Evolutionary conservation across 768 basidiomycete species (phyloP).

Genomic region (Panellus pusillus): DNA sequence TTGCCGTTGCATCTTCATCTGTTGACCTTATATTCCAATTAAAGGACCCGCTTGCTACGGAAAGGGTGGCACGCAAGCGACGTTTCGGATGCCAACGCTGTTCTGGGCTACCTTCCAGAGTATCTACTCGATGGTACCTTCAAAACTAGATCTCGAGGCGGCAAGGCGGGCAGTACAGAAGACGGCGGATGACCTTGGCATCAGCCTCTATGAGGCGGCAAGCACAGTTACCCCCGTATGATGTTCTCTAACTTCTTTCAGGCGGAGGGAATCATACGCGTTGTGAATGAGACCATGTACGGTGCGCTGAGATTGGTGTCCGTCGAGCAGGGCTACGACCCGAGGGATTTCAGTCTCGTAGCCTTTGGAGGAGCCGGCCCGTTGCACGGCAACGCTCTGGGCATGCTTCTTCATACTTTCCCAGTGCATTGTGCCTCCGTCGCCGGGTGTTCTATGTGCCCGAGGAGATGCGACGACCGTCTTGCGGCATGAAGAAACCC

Average conservation of each 20-base stretch:
- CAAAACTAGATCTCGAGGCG: conserved; percentile 18
- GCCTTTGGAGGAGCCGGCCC: conserved; percentile 20
- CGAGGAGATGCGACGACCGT: conserved; percentile 19
- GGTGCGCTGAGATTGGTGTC: conserved; percentile 18
- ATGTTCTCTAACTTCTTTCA: too few relatives aligned
- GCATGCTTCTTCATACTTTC: conserved; percentile 7
- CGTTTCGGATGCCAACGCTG: conserved; percentile 23
- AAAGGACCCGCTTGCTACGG: conserved; percentile 16
- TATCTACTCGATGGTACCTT: conserved; percentile 20
- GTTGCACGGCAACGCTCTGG: conserved; percentile 6
- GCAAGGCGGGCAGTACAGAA: conserved; percentile 15
- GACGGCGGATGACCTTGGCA: conserved; percentile 17
- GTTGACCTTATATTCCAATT: neutral
- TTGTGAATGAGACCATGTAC: conserved; percentile 21
- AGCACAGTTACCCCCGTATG: too few relatives aligned
- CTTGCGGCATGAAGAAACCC: conserved; percentile 17
- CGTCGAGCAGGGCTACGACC: conserved; percentile 23
- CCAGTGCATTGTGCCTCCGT: conserved; percentile 19
- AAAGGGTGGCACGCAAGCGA: conserved; percentile 13
- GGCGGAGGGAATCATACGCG: conserved; percentile 18
- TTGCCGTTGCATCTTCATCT: neutral
- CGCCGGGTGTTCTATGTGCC: conserved; percentile 20
- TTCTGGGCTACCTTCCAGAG: conserved; percentile 21
- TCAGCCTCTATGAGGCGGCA: conserved; percentile 18
- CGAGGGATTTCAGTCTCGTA: conserved; percentile 21